Percentiles rank a stretch among this genome's conserved stretches.
Evolutionary conservation across 257 asterid genomes (phyloP).

Genomic region (Prunella vulgaris): DNA sequence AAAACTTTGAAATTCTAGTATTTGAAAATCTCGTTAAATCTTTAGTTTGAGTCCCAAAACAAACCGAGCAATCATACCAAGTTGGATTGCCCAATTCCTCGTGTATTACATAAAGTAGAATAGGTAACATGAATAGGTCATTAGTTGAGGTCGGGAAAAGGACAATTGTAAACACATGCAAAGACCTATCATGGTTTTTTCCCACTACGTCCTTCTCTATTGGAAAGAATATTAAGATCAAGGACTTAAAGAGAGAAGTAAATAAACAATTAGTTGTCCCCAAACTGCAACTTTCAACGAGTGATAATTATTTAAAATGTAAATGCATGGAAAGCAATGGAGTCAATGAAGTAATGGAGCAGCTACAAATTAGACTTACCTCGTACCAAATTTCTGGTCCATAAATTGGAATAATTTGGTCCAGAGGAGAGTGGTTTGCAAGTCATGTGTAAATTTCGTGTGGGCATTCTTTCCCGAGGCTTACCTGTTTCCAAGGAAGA

Average conservation of each 20-base stretch:
- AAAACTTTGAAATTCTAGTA: no score
- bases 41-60: no score
- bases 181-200: neutral
- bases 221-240: neutral
- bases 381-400: constrained; percentile 14
- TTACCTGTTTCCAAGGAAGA: constrained; percentile 27
- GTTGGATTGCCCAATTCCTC: no score
- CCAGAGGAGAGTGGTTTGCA: neutral
- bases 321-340: neutral
- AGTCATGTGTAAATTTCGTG: neutral
- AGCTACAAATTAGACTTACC: constrained; percentile 16
- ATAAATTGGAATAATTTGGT: constrained; percentile 17
- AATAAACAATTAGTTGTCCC: neutral
- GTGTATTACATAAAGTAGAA: no score
- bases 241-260: neutral
- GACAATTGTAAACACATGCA: neutral
- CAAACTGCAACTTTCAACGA: neutral
- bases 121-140: neutral
- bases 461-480: neutral
- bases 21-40: no score
- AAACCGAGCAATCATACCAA: no score
- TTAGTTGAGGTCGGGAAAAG: no score
- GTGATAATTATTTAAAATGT: neutral
- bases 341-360: constrained; percentile 20
- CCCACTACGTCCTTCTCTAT: neutral